Conservation (phyloP, 352 stramenopile species). For the Pythium aquatile region DNA sequence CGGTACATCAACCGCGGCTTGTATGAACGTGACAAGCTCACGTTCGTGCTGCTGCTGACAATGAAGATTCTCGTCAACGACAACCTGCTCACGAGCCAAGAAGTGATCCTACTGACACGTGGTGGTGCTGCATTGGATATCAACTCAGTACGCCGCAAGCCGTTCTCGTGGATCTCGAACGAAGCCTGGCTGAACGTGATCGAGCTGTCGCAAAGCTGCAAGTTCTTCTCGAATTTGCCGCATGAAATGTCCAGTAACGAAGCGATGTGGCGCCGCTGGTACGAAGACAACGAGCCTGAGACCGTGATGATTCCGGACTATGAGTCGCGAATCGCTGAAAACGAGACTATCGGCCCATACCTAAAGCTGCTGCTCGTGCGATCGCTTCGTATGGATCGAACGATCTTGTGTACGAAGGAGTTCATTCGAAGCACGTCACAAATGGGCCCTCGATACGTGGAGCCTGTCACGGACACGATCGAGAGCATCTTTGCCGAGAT, state of each 20-base stretch:
- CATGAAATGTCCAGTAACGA: conserved; percentile 97
- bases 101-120: conserved; percentile 95
- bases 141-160: conserved; percentile 94
- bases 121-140: conserved; percentile 96
- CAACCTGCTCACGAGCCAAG: conserved; percentile 88
- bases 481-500: conserved; percentile 98
- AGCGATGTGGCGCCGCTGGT: conserved; percentile 96
- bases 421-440: conserved; percentile 97
- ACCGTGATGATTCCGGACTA: conserved; percentile 95
- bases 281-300: conserved; percentile 98
- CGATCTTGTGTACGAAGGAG: conserved; percentile 96
- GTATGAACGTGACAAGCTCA: conserved; percentile 98
- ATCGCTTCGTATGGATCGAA: conserved; percentile 96
- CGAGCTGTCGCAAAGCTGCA: conserved; percentile 93
- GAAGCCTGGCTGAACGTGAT: conserved; percentile 98
- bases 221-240: conserved; percentile 96
- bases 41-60: conserved; percentile 96
- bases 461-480: conserved; percentile 99
- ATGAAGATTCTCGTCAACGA: conserved; percentile 98
- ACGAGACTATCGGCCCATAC: conserved; percentile 94
- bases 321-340: conserved; percentile 91
- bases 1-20: conserved; percentile 98
- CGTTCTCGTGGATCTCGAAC: conserved; percentile 97
- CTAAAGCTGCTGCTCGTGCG: conserved; percentile 97
- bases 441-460: conserved; percentile 96